A percentile compares a stretch with the other conserved stretches of the same genome.
These are phyloP conservation scores for Medicago arabica DNA, from an alignment of 306 rosid genomes.

Conservation along the genomic window DNA sequence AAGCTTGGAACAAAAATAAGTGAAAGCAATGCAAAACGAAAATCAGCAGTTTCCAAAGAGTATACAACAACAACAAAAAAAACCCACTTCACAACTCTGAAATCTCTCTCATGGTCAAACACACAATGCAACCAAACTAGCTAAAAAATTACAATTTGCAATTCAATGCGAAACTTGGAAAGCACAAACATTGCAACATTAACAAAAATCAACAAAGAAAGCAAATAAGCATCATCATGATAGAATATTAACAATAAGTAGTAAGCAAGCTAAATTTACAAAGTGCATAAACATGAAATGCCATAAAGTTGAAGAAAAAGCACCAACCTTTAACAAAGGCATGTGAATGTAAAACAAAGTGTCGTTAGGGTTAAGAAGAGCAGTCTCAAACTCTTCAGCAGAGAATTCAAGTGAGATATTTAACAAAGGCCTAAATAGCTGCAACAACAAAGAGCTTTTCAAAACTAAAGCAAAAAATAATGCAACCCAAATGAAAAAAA, in stretches of 20 bases:
- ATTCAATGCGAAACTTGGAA: conserved; percentile 16
- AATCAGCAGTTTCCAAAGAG: conserved; percentile 11
- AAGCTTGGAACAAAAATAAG: not conserved
- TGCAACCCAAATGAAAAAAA: conserved; percentile 41
- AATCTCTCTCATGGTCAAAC: conserved; percentile 19
- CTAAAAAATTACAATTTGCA: conserved; percentile 32
- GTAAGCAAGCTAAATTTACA: too few species aligned
- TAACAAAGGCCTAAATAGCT: conserved; percentile 88
- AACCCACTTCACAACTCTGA: conserved; percentile 18
- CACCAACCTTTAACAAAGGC: conserved; percentile 93
- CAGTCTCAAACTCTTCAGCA: conserved; percentile 96
- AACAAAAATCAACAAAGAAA: conserved; percentile 28
- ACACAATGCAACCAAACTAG: conserved; percentile 16
- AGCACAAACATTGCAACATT: conserved; percentile 34
- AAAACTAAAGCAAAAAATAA: conserved; percentile 24
- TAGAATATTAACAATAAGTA: conserved; percentile 8
- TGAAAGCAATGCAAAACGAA: conserved; percentile 20
- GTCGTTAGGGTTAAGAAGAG: conserved; percentile 87
- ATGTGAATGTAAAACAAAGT: conserved; percentile 92
- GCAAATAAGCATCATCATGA: conserved; percentile 10
- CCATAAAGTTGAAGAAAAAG: conserved; percentile 34
- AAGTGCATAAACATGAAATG: too few species aligned
- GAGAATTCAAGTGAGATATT: conserved; percentile 84
- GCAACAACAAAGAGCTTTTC: conserved; percentile 47
- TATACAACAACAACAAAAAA: conserved; percentile 21